Conservation (phyloP, 108 stramenopile genomes). For the Cyclotella atomus region DNA sequence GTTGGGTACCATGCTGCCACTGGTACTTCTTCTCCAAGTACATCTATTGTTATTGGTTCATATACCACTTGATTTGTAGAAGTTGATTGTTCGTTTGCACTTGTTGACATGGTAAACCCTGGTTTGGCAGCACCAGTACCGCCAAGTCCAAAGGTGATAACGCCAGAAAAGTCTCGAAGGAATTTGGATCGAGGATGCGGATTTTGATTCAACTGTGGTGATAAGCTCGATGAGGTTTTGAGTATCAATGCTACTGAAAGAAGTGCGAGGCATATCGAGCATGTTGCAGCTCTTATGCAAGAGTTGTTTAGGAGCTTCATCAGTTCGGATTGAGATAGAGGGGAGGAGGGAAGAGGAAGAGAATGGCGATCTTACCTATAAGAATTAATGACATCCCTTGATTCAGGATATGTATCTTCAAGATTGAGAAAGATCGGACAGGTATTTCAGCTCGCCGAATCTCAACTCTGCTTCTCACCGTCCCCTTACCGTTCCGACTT, state of each 20-base stretch:
- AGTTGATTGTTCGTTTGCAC: not conserved
- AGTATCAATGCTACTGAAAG: not conserved
- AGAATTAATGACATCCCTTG: too few species aligned
- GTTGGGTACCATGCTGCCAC: conserved; percentile 24
- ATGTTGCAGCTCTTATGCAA: not conserved
- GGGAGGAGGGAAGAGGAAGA: too few species aligned
- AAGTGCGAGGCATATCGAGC: not conserved
- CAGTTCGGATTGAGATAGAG: too few species aligned
- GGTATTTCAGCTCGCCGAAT: too few species aligned
- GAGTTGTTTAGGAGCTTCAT: not conserved
- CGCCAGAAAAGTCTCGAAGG: not conserved
- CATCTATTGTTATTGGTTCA: conserved; percentile 7
- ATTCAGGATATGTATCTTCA: too few species aligned
- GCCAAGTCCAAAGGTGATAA: conserved; percentile 2
- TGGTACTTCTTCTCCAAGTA: conserved; percentile 7
- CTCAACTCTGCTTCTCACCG: too few species aligned
- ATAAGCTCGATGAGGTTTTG: not conserved
- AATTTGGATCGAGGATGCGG: conserved; percentile 5
- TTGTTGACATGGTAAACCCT: not conserved
- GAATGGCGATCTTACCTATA: too few species aligned
- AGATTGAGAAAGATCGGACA: too few species aligned
- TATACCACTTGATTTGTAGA: conserved; percentile 2
- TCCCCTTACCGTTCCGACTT: too few species aligned
- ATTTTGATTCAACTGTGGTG: not conserved
- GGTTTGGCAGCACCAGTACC: not conserved